Evolutionary conservation across 169 alveolate species (phyloP).

Genomic region (Plasmodium billcollinsi): DNA sequence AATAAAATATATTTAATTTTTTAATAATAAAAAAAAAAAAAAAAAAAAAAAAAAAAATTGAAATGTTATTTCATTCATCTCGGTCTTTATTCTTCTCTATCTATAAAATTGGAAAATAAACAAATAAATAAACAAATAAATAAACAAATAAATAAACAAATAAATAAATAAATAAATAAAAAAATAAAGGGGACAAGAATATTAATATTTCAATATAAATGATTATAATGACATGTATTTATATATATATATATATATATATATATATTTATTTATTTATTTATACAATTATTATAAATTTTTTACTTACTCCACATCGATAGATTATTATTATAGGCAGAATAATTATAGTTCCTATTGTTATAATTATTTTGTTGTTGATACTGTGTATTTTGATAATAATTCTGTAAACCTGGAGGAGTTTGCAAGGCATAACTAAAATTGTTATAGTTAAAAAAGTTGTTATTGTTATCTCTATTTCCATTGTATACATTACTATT

Average conservation of each 20-base stretch:
- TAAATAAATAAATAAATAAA: neutral
- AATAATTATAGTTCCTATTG: constrained; percentile 60
- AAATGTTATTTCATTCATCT: neutral
- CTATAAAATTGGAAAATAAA: constrained; percentile 11
- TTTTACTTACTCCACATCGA: constrained; percentile 77
- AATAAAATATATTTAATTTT: neutral
- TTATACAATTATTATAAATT: neutral
- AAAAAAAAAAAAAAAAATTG: constrained; percentile 4
- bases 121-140: neutral
- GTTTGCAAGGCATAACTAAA: constrained; percentile 45
- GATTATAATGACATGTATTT: too few species aligned
- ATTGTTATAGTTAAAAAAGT: constrained; percentile 58
- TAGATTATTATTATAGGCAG: constrained; percentile 62
- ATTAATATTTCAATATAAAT: neutral
- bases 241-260: too few species aligned
- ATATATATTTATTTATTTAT: neutral
- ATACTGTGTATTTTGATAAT: constrained; percentile 62
- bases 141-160: neutral
- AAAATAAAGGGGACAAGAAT: neutral
- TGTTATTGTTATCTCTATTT: constrained; percentile 53
- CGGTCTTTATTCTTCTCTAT: constrained; percentile 57
- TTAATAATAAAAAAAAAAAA: neutral
- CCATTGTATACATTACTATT: constrained; percentile 68
- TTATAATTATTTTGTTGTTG: constrained; percentile 71
- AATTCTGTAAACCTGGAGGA: constrained; percentile 73